Conservation (phyloP, 225 moss, liverwort and hornwort species). For the Marchantia paleacea region DNA sequence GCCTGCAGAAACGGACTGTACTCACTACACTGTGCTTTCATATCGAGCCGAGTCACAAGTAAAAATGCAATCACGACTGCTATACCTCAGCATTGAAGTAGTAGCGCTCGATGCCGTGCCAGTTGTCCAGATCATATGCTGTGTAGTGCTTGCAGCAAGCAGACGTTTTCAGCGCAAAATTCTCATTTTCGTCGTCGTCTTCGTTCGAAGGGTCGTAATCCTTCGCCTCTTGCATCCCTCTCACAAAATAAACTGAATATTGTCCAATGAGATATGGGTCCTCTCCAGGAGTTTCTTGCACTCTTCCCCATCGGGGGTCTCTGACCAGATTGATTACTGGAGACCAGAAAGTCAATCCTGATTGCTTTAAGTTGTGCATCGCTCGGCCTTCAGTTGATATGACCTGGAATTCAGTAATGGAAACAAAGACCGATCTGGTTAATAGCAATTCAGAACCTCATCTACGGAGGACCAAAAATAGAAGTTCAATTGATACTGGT, state of each 20-base stretch:
- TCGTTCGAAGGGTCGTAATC: not conserved
- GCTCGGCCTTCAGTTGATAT: constrained; percentile 41
- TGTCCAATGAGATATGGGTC: constrained; percentile 33
- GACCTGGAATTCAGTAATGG: constrained; percentile 14
- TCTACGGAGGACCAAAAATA: too few relatives aligned
- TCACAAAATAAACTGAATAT: constrained; percentile 37
- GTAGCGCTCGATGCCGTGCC: constrained; percentile 62
- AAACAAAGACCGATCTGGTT: not conserved
- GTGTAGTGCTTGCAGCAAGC: constrained; percentile 94
- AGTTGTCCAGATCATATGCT: constrained; percentile 75
- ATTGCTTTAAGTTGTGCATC: constrained; percentile 33
- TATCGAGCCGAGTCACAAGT: not conserved
- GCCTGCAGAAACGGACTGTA: not conserved
- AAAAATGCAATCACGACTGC: not conserved
- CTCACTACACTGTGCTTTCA: not conserved
- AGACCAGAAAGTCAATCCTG: constrained; percentile 40
- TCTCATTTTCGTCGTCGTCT: not conserved
- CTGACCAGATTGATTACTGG: constrained; percentile 42
- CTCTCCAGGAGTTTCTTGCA: constrained; percentile 41
- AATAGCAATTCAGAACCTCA: too few relatives aligned
- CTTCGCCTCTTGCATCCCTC: constrained; percentile 35
- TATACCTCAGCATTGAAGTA: constrained; percentile 72
- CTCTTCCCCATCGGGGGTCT: constrained; percentile 46
- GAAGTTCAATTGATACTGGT: too few relatives aligned
- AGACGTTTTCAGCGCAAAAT: constrained; percentile 50